Evolutionary conservation across 73 alveolate genomes (phyloP), one percentile per base, ranked within the genome.

Genomic region (Durusdinium trenchii): DNA sequence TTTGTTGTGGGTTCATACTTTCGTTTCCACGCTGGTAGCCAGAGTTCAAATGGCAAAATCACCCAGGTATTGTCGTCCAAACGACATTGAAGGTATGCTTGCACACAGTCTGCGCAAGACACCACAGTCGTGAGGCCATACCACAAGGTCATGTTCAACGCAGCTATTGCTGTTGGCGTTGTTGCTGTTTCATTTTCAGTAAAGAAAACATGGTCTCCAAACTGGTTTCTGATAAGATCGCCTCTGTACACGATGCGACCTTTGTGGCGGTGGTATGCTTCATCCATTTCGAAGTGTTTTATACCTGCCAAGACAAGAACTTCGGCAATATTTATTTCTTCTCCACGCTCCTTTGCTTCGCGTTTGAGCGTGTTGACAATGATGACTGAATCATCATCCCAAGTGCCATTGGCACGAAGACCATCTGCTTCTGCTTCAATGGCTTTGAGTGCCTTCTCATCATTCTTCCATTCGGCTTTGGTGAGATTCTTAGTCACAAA

Each of bases 41-140:
- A 82, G 3, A 82, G 92, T 50, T 82, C 92, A 35, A 14, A 82
- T 6, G 92, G 92, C 28, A 82, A 12, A 2, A 82, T 82, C 38
- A 48, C 92, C 92, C 92, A 12, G 3, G 73, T 82, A 7, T 82
- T 82, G 20, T 32, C 73, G 47, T 82, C 92, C 47, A 76, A 48
- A 20, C 20, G 12, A 32, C 92, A 82, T 48, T 82, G 92, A 3
- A 82, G 35, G 36, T 82, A 82, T 12, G 94, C 94, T 50, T 48
- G 94, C 32, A 36, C 94, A 18, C 94, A 50, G 52, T 83, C 94
- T 6, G 94, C 94, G 50, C 94, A 83, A 6, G 94, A 83, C 51
- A 83, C 93, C 26, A 10, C 3, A 50, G 94, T 83, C 94, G 30
- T 83, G 10, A 51, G 52, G 48, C 76, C 94, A 35, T 5, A 83